Base-by-base conservation (phyloP, 116 monocot genomes). In the Cymodocea nodosa region DNA sequence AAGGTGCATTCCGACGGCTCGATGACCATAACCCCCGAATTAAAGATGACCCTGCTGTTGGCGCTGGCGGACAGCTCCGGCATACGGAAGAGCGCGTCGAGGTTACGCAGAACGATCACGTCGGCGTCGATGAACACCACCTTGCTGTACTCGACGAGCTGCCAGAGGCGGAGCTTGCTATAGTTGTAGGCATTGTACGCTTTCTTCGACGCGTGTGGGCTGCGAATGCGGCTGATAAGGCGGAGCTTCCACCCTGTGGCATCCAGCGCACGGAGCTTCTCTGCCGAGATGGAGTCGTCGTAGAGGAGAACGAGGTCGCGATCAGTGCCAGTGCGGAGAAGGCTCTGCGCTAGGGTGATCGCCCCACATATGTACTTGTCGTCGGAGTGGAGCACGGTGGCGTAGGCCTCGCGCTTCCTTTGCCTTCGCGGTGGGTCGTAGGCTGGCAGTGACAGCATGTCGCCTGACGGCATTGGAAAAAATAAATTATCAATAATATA, bases 301-400 rank as follows among this genome's bases (percentile, higher is more conserved):
- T 85, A 85, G 74, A 92, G 87, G 78, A 92, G 87, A 74, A 92
- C 19, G 39, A 92, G 89, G 64, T 88, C 83, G 12, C 81, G 85
- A 30, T 60, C 25, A 6, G 83, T 68, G 5, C 83, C 79, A 4
- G 73, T 75, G 12, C 52, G 59, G n/a, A 67, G 69, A 63, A 93
- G 72, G 83, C 81, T 78, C 15, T 85, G 83, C 4, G 89, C 93
- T 7, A 89, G 79, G 12, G 57, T 60, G 52, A 93, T 75, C 40
- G 93, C 85, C 23, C 93, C 93, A 61, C 93, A 93, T 0, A 88
- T 73, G 72, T 93, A 93, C 23, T 25, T 24, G 60, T 75, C 71
- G 13, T 85, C 79, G 22, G 93, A 93, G 75, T 93, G 93, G 52
- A 93, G 71, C 52, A 93, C 81, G 40, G 89, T 93, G 30, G 77